Percentiles rank a stretch among this genome's conserved stretches.
These are phyloP conservation scores for Phragmites australis DNA, from an alignment of 176 grass and related monocot genomes.

Conservation along the genomic window DNA sequence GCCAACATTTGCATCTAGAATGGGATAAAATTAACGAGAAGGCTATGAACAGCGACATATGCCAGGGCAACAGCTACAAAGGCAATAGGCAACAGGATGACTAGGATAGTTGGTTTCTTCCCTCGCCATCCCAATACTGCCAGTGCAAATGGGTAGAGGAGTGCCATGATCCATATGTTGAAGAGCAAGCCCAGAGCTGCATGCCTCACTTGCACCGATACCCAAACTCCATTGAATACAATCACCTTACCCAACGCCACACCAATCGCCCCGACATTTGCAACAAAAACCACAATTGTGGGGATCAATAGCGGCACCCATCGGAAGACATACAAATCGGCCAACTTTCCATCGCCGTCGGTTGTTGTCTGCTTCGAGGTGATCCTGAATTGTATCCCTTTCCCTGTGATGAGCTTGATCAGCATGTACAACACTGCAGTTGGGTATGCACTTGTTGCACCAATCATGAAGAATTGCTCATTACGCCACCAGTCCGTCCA, in stretches of 20 bases:
- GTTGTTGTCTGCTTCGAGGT: slow-evolving; percentile 26
- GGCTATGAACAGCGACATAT: neutral
- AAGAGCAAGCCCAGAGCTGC: slow-evolving; percentile 25
- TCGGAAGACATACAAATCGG: slow-evolving; percentile 29
- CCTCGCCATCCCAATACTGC: slow-evolving; percentile 26
- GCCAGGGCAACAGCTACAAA: neutral
- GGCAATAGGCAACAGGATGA: neutral
- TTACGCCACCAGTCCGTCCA: slow-evolving; percentile 39
- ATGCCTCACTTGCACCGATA: neutral
- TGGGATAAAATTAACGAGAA: neutral
- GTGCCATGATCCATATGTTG: slow-evolving; percentile 40
- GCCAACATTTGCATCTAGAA: neutral
- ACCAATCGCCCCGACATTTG: slow-evolving; percentile 39
- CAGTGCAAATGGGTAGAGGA: slow-evolving; percentile 37
- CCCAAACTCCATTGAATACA: slow-evolving; percentile 17
- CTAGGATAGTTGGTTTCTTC: slow-evolving; percentile 30
- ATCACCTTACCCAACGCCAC: slow-evolving; percentile 30
- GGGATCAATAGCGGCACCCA: slow-evolving; percentile 40
- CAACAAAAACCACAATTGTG: neutral
- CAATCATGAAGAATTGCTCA: slow-evolving; percentile 40
- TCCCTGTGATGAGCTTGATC: slow-evolving; percentile 32
- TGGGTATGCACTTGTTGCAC: slow-evolving; percentile 22
- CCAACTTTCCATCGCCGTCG: slow-evolving; percentile 5
- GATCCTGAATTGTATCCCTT: slow-evolving; percentile 42
- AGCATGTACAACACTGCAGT: slow-evolving; percentile 33